Percentiles rank a stretch among this genome's conserved stretches.
Evolutionary conservation across 306 rosid species (phyloP).

Genomic region (Citrullus colocynthis): DNA sequence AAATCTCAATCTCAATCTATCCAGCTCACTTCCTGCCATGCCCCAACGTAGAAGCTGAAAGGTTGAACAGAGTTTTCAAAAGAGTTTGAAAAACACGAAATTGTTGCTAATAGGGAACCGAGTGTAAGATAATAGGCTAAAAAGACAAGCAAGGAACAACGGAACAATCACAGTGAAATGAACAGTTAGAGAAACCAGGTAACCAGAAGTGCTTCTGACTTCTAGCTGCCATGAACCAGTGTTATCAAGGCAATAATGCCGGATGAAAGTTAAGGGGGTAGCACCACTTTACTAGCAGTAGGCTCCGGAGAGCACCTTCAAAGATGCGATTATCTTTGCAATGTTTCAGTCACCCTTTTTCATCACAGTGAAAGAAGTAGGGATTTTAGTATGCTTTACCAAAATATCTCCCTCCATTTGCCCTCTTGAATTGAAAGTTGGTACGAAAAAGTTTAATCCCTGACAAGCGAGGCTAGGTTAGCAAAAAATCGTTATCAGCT

Average conservation of each 20-base stretch:
- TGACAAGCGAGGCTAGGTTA: background rate
- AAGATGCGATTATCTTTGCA: background rate
- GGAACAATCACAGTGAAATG: background rate
- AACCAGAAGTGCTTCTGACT: background rate
- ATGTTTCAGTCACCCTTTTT: background rate
- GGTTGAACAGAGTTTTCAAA: slow-evolving; percentile 14
- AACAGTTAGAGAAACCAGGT: background rate
- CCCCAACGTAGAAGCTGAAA: slow-evolving; percentile 60
- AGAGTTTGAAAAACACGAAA: background rate
- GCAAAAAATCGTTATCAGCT: background rate
- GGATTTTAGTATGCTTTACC: background rate
- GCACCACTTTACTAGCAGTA: background rate
- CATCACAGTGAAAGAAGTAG: background rate
- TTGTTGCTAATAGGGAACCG: background rate
- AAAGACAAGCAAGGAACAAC: background rate
- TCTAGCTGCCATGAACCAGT: background rate
- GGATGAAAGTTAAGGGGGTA: background rate
- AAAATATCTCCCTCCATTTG: background rate
- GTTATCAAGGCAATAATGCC: background rate
- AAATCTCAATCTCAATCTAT: slow-evolving; percentile 61
- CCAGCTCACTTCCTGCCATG: slow-evolving; percentile 40
- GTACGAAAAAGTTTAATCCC: background rate
- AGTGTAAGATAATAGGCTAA: background rate
- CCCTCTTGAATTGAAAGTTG: background rate
- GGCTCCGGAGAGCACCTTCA: background rate